Percentiles rank a stretch among this genome's conserved stretches.
Evolutionary conservation across 352 stramenopile genomes (phyloP).

Genomic region (Globisporangium cylindrosporum): DNA sequence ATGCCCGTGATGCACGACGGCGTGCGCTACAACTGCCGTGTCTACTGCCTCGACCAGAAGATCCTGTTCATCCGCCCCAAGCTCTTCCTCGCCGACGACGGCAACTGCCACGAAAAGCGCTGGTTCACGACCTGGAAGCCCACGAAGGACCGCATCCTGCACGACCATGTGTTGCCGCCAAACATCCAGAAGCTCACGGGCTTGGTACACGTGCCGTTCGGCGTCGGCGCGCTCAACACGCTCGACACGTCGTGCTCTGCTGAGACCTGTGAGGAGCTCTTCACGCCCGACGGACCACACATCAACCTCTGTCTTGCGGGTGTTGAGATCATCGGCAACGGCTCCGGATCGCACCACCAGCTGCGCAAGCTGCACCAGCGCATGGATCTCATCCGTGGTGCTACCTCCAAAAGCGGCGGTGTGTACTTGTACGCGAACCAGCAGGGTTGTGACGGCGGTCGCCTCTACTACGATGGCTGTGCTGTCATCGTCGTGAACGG

Average conservation of each 20-base stretch:
- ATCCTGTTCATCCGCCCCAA: slow-evolving; percentile 95
- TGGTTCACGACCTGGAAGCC: slow-evolving; percentile 91
- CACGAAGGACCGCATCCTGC: slow-evolving; percentile 40
- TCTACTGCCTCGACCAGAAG: slow-evolving; percentile 92
- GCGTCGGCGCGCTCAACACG: slow-evolving; percentile 71
- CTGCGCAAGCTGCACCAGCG: slow-evolving; percentile 93
- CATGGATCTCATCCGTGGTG: slow-evolving; percentile 89
- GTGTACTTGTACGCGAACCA: slow-evolving; percentile 99
- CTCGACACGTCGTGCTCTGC: slow-evolving; percentile 89
- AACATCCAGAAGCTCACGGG: slow-evolving; percentile 84
- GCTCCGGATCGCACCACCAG: slow-evolving; percentile 96
- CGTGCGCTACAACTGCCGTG: slow-evolving; percentile 97
- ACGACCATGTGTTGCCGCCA: slow-evolving; percentile 76
- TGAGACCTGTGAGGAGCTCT: slow-evolving; percentile 99
- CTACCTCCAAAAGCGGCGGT: slow-evolving; percentile 95
- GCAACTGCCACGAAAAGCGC: slow-evolving; percentile 97
- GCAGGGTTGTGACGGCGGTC: slow-evolving; percentile 95
- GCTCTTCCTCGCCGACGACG: slow-evolving; percentile 94
- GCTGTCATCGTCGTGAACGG: slow-evolving; percentile 97
- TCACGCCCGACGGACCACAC: slow-evolving; percentile 94
- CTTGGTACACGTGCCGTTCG: slow-evolving; percentile 78
- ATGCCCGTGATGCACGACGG: slow-evolving; percentile 96
- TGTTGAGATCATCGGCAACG: slow-evolving; percentile 98
- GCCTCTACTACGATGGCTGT: slow-evolving; percentile 97
- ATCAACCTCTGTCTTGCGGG: slow-evolving; percentile 93